Base-by-base conservation (phyloP, 805 yeast genomes). In the Scheffersomyces ergatensis region DNA sequence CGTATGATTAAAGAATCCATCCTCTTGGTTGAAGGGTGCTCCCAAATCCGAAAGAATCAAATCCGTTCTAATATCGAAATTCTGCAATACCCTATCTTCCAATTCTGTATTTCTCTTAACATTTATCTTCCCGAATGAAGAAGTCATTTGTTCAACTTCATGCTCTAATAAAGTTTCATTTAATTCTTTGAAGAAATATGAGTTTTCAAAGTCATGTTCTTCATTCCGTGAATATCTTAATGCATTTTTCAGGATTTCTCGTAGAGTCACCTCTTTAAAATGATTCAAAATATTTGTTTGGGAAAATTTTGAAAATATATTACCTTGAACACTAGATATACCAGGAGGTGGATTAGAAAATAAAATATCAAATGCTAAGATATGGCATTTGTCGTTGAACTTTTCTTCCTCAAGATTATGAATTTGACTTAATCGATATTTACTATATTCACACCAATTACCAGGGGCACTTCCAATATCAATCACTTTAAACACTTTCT, bases 281-380 rank as follows among this genome's bases (percentile, higher is more conserved):
- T 57, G 62, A 8, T 54, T 45, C 14, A 39, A 26, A 1, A 63
- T 55, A 12, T 49, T 46, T 3, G 47, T 33, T 11, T 61, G 68
- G 5, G 65, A 42, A 32, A 60, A 60, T 48, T 72, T 72, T 26
- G 88, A 79, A 31, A 86, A 67, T n/a, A 92, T 84, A 55, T 90
- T 88, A 0, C 96, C 98, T 56, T 93, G 98, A 38, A 90, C 73
- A 0, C 90, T 66, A 7, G 84, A 76, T 0, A 84, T 87, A 1
- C 97, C 97, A 3, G 57, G 53, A 0, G 97, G 96, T 0, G 97
- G 97, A 14, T 75, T 72, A 38, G 82, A 77, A 6, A 87, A 84
- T 16, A 92, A 69, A 25, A 93, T 71, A 62, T 93, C 76, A 40
- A 65, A 53, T 21, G 73, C 74, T 19, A 68, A 36, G 4, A 70